phyloP scores from a whole-genome alignment of 208 protist species.

The Crithidia sp. region DNA sequence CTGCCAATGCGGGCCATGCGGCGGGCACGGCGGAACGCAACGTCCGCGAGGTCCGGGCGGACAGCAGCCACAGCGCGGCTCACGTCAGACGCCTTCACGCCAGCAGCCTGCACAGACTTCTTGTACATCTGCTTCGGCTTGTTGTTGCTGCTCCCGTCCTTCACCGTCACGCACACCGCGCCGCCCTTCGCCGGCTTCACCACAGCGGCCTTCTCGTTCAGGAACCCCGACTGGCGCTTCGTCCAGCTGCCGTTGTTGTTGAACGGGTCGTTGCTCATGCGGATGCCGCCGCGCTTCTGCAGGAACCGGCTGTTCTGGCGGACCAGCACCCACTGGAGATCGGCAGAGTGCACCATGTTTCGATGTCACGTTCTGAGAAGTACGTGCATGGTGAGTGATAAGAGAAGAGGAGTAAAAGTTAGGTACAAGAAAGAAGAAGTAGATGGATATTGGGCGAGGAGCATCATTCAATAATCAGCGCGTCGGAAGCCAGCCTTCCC shows the following conservation, averaged over 20 bases:
- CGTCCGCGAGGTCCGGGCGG: constrained; percentile 81
- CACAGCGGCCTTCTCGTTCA: constrained; percentile 73
- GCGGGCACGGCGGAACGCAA: constrained; percentile 82
- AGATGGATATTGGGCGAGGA: too few relatives aligned
- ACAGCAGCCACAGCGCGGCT: constrained; percentile 72
- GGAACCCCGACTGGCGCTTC: constrained; percentile 83
- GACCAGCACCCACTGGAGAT: constrained; percentile 87
- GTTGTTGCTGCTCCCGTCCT: constrained; percentile 74
- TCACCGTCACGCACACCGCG: constrained; percentile 70
- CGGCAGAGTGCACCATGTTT: constrained; percentile 82
- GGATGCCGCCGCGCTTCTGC: constrained; percentile 82
- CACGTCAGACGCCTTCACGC: constrained; percentile 78
- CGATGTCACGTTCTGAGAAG: constrained; percentile 18
- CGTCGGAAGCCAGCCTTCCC: neutral
- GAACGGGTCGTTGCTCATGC: constrained; percentile 86
- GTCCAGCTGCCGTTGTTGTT: constrained; percentile 92
- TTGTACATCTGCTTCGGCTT: constrained; percentile 82
- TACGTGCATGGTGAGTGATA: neutral
- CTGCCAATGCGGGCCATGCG: constrained; percentile 65
- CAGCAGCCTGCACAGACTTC: constrained; percentile 68
- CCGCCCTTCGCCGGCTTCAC: constrained; percentile 76
- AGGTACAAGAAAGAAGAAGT: constrained; percentile 6
- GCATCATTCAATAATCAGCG: too few relatives aligned
- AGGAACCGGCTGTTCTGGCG: constrained; percentile 87
- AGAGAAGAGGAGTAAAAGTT: constrained; percentile 9